These are phyloP conservation scores for Fusarium sp. DNA, from an alignment of 2,329 filamentous ascomycete species.

Conservation along the genomic window DNA sequence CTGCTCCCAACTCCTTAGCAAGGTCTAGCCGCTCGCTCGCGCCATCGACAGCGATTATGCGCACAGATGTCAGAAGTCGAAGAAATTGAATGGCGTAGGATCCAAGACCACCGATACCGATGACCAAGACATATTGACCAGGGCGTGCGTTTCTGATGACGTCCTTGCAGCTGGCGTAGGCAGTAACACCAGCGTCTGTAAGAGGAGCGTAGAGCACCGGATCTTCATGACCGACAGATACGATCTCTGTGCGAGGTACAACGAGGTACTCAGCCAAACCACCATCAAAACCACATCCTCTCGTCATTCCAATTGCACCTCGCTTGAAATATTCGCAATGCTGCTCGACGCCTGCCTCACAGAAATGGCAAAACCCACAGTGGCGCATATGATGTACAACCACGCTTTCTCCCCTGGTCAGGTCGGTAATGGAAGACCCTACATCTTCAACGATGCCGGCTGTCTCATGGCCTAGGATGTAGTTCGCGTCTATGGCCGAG, in stretches of 20 bases:
- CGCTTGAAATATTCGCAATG: not conserved
- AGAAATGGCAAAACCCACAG: not conserved
- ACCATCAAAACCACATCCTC: not conserved
- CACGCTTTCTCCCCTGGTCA: not conserved
- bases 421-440: not conserved
- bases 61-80: not conserved
- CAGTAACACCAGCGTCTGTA: not conserved
- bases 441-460: not conserved
- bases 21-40: not conserved
- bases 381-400: not conserved
- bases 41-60: not conserved
- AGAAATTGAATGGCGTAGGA: not conserved
- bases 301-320: not conserved
- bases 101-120: not conserved
- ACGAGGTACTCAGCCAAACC: not conserved
- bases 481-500: not conserved
- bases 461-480: not conserved
- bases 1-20: not conserved
- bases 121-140: not conserved
- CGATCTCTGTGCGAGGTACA: not conserved
- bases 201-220: not conserved
- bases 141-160: not conserved
- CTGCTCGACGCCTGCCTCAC: not conserved
- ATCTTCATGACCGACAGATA: not conserved
- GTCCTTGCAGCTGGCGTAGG: not conserved